Percentiles rank a stretch among this genome's conserved stretches.
phyloP scores from a whole-genome alignment of 2,329 filamentous ascomycete genomes.

The Penicillium corylophilum region DNA sequence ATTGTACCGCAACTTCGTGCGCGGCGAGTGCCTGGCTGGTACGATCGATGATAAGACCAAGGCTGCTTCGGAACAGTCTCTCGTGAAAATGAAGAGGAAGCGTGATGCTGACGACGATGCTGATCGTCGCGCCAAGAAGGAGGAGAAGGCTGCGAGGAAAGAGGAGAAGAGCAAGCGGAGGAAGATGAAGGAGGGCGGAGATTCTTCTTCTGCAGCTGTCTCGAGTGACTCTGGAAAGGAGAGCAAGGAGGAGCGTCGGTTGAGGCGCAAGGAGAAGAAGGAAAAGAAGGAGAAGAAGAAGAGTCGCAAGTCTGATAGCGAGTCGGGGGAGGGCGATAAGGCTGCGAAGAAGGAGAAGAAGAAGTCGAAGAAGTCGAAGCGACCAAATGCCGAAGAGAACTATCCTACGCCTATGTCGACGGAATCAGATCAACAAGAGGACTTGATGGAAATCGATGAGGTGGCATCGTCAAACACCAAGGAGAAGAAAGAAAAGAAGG shows the following conservation, averaged over 20 bases:
- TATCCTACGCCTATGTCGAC: conserved; percentile 36
- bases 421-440: conserved; percentile 28
- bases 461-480: conserved; percentile 6
- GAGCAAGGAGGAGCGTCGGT: conserved; percentile 24
- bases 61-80: conserved; percentile 12
- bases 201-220: conserved; percentile 6
- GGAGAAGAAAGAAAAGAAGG: conserved; percentile 23
- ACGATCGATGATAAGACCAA: conserved; percentile 49
- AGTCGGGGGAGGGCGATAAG: conserved; percentile 5
- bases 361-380: conserved; percentile 20
- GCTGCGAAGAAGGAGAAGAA: conserved; percentile 20
- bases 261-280: conserved; percentile 27
- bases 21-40: conserved; percentile 72
- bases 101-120: conserved; percentile 37
- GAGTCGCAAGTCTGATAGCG: neutral
- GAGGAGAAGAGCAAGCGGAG: conserved; percentile 21
- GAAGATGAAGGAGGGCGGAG: conserved; percentile 19
- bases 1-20: conserved; percentile 82
- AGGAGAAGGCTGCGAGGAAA: conserved; percentile 38
- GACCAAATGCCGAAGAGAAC: conserved; percentile 20
- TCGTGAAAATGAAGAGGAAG: conserved; percentile 28
- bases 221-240: conserved; percentile 18
- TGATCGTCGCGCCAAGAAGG: conserved; percentile 19
- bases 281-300: conserved; percentile 23
- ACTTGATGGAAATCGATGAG: conserved; percentile 27